Conservation (phyloP, 2,329 filamentous ascomycete genomes). For the Fusarium papillatum region DNA sequence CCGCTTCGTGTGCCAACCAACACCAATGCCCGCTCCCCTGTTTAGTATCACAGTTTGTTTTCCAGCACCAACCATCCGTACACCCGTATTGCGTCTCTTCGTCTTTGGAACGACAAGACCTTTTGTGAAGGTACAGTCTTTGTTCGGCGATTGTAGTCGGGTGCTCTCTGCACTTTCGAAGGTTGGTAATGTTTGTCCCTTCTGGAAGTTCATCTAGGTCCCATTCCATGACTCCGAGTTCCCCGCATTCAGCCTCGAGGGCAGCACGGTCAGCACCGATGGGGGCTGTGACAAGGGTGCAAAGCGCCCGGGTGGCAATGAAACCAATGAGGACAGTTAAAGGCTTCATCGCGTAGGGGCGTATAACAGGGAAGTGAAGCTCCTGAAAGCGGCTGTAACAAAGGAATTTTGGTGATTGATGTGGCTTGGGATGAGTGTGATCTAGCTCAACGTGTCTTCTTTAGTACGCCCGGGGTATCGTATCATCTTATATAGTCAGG, state of each 20-base stretch:
- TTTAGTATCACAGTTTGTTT: neutral
- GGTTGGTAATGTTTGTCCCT: neutral
- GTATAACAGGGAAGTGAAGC: neutral
- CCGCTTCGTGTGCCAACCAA: constrained; percentile 23
- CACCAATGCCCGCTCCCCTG: neutral
- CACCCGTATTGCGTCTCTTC: constrained; percentile 4
- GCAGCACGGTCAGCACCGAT: neutral
- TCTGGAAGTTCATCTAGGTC: neutral
- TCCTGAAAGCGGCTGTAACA: neutral
- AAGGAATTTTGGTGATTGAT: neutral
- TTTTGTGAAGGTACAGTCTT: neutral
- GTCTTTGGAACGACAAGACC: neutral
- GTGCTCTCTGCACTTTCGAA: constrained; percentile 3
- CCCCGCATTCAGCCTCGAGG: neutral
- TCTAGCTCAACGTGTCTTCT: neutral
- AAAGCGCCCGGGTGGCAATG: neutral
- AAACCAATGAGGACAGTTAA: neutral
- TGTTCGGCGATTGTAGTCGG: neutral
- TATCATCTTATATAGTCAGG: neutral
- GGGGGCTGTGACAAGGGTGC: neutral
- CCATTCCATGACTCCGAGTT: neutral
- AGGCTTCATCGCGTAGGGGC: neutral
- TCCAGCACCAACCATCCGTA: constrained; percentile 2
- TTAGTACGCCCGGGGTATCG: neutral
- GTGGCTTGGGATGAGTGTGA: neutral